These are phyloP conservation scores for Fistulifera solaris DNA, from an alignment of 108 stramenopile species.

Conservation along the genomic window DNA sequence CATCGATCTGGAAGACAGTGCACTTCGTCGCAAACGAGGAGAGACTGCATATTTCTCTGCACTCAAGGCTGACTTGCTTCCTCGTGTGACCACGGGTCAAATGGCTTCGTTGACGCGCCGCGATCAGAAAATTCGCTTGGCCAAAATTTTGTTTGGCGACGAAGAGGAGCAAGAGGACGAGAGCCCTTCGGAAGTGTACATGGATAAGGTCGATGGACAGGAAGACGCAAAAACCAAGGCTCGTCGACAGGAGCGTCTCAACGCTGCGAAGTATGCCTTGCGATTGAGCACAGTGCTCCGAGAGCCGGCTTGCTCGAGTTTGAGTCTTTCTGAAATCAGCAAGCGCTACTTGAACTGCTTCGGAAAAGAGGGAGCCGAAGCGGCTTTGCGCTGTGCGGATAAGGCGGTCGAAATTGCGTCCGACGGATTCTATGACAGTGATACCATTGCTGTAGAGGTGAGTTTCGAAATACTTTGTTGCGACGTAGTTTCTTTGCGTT, in stretches of 20 bases:
- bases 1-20: constrained; percentile 82
- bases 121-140: constrained; percentile 81
- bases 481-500: neutral
- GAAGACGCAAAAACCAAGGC: constrained; percentile 57
- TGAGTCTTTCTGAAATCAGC: constrained; percentile 81
- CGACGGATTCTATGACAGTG: constrained; percentile 79
- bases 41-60: constrained; percentile 75
- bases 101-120: constrained; percentile 65
- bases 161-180: constrained; percentile 72
- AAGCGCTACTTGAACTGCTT: constrained; percentile 64
- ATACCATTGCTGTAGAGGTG: constrained; percentile 82
- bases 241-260: constrained; percentile 51
- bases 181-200: constrained; percentile 77
- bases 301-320: constrained; percentile 78
- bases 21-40: constrained; percentile 73
- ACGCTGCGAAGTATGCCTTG: constrained; percentile 62
- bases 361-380: constrained; percentile 73
- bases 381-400: constrained; percentile 74
- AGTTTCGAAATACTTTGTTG: constrained; percentile 11
- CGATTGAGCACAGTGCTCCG: constrained; percentile 64
- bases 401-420: constrained; percentile 83
- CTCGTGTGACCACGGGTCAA: constrained; percentile 62
- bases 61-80: constrained; percentile 72
- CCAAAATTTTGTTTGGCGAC: constrained; percentile 80
- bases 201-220: constrained; percentile 38